A percentile compares a stretch with the other conserved stretches of the same genome.
Conservation (phyloP, 2,329 filamentous ascomycete genomes). For the Sporothrix inflata region DNA sequence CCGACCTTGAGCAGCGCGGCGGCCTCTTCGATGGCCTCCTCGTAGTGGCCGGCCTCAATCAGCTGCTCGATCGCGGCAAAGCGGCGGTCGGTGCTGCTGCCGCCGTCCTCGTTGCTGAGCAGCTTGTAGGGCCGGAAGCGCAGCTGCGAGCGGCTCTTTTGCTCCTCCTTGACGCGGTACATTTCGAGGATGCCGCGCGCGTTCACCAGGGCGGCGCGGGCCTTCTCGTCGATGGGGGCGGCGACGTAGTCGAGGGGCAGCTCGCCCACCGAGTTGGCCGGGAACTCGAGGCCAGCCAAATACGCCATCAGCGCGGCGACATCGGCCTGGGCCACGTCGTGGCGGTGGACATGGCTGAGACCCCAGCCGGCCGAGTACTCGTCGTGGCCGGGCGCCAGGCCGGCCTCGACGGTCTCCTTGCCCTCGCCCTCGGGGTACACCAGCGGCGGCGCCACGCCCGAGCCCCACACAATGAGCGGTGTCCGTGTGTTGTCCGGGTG, state of each 20-base stretch:
- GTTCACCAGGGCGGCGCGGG: constrained; percentile 82
- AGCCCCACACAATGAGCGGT: constrained; percentile 89
- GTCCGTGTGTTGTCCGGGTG: constrained; percentile 97
- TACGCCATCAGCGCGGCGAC: constrained; percentile 96
- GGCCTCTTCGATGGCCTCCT: constrained; percentile 79
- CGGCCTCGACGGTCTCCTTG: constrained; percentile 27
- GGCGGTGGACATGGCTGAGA: constrained; percentile 75
- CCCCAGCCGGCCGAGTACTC: constrained; percentile 91
- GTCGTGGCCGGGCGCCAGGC: constrained; percentile 78
- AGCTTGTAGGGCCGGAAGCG: constrained; percentile 76
- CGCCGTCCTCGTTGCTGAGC: constrained; percentile 58
- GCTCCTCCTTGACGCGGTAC: constrained; percentile 90
- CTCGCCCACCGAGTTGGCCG: constrained; percentile 94
- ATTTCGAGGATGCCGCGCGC: constrained; percentile 88
- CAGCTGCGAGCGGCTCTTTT: constrained; percentile 75
- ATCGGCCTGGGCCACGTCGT: constrained; percentile 93
- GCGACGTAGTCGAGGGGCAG: constrained; percentile 82
- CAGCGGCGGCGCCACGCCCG: constrained; percentile 79
- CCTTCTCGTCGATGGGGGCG: constrained; percentile 73
- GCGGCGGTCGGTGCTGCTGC: constrained; percentile 57
- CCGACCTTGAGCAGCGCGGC: constrained; percentile 75
- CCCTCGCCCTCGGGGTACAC: constrained; percentile 48
- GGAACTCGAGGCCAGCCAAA: constrained; percentile 82
- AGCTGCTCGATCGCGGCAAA: constrained; percentile 68
- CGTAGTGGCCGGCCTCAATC: constrained; percentile 67